Conservation (phyloP, 139 green algal species). For the Spirogloea muscicola region DNA sequence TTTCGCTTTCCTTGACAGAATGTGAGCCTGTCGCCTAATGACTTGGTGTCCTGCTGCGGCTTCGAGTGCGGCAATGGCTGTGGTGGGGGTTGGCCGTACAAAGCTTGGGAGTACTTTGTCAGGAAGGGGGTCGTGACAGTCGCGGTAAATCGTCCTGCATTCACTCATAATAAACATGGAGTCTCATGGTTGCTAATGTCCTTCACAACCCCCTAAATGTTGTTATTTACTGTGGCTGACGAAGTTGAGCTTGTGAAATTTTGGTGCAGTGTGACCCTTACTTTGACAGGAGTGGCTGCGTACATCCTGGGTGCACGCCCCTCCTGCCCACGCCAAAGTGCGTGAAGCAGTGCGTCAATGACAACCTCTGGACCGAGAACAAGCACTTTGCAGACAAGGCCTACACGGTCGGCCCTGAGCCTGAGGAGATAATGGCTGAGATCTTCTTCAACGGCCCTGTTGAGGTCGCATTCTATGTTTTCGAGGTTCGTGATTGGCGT, state of each 20-base stretch:
- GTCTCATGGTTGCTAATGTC: too few species aligned
- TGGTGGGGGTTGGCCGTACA: slow-evolving; percentile 20
- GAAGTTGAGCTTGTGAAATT: too few species aligned
- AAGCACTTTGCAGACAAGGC: slow-evolving; percentile 40
- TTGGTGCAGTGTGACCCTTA: slow-evolving; percentile 40
- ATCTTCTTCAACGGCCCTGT: slow-evolving; percentile 36
- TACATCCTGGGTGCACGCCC: slow-evolving; percentile 33
- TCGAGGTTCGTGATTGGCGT: slow-evolving; percentile 18
- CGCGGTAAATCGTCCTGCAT: too few species aligned
- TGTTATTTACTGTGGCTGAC: too few species aligned
- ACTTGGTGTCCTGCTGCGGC: slow-evolving; percentile 31
- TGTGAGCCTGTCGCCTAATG: slow-evolving; percentile 21
- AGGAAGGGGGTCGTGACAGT: slow-evolving; percentile 24
- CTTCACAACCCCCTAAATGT: too few species aligned
- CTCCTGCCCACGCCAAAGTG: slow-evolving; percentile 39
- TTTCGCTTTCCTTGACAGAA: not conserved
- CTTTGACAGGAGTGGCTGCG: slow-evolving; percentile 38
- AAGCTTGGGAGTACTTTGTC: slow-evolving; percentile 34
- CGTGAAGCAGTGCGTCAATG: slow-evolving; percentile 6
- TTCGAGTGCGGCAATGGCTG: slow-evolving; percentile 24
- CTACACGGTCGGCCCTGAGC: slow-evolving; percentile 28
- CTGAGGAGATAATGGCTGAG: slow-evolving; percentile 46
- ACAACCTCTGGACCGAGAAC: slow-evolving; percentile 18
- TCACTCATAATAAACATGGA: too few species aligned
- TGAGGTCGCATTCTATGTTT: slow-evolving; percentile 46